Conservation (phyloP, 2,329 filamentous ascomycete genomes). For the Aspergillus sp. region DNA sequence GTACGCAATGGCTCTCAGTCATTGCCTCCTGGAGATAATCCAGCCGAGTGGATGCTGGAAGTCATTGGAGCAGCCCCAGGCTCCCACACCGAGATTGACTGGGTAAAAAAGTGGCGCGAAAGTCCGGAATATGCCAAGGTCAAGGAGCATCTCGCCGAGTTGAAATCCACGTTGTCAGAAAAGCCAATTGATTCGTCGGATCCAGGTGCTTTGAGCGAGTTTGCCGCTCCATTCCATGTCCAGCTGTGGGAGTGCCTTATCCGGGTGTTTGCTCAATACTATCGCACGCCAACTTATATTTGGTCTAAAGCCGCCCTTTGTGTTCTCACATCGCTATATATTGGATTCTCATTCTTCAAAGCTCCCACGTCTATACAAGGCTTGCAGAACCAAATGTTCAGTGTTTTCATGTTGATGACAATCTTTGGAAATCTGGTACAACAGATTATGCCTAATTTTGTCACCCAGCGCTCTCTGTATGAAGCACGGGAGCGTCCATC, state of each 20-base stretch:
- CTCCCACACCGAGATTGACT: slow-evolving; percentile 52
- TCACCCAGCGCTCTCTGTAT: slow-evolving; percentile 59
- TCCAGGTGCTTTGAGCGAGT: slow-evolving; percentile 66
- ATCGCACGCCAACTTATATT: slow-evolving; percentile 86
- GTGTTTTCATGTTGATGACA: slow-evolving; percentile 81
- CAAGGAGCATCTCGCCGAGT: slow-evolving; percentile 51
- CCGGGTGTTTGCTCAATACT: slow-evolving; percentile 88
- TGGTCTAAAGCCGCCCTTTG: slow-evolving; percentile 77
- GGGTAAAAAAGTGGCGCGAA: slow-evolving; percentile 56
- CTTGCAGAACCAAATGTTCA: slow-evolving; percentile 87
- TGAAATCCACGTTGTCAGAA: slow-evolving; percentile 44
- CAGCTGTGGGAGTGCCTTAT: slow-evolving; percentile 68
- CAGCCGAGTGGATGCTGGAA: slow-evolving; percentile 17
- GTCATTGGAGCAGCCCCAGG: slow-evolving; percentile 50
- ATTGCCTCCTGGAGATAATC: slow-evolving; percentile 4
- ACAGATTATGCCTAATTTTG: slow-evolving; percentile 60
- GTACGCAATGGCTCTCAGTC: slow-evolving; percentile 12
- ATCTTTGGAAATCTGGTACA: slow-evolving; percentile 65
- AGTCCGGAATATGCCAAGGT: slow-evolving; percentile 56
- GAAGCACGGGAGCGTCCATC: slow-evolving; percentile 62
- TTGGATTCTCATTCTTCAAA: slow-evolving; percentile 80
- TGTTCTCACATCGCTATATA: slow-evolving; percentile 67
- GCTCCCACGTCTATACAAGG: slow-evolving; percentile 74
- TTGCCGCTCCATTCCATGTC: slow-evolving; percentile 69
- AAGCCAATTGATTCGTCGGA: slow-evolving; percentile 38